These are phyloP conservation scores for Epichloe typhina DNA, from an alignment of 2,329 filamentous ascomycete species.

Conservation along the genomic window DNA sequence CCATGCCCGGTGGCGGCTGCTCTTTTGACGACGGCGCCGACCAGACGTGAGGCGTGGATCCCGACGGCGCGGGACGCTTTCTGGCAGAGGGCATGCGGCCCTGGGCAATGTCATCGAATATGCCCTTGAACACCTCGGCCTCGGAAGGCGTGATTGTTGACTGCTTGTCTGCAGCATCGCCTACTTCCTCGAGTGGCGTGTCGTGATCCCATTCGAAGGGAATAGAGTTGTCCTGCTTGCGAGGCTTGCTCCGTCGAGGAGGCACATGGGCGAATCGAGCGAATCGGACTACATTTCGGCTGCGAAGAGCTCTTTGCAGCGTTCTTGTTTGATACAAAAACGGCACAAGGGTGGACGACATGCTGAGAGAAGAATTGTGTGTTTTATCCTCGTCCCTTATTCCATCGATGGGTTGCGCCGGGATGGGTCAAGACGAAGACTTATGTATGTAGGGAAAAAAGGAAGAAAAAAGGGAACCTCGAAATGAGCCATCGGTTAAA, in stretches of 20 bases:
- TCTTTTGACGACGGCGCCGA: too few relatives aligned
- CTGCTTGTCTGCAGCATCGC: constrained; percentile 10
- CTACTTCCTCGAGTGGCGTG: constrained; percentile 8
- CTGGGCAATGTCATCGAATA: constrained; percentile 32
- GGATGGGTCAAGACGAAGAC: too few relatives aligned
- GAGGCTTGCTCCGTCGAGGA: constrained; percentile 4
- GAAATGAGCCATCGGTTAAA: background rate
- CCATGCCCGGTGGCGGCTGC: constrained; percentile 1
- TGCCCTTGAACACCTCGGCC: constrained; percentile 44
- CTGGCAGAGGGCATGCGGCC: constrained; percentile 19
- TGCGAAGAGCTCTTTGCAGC: constrained; percentile 19
- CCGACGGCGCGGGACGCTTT: constrained; percentile 9
- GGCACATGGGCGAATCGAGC: constrained; percentile 11
- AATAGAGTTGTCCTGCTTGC: constrained; percentile 25
- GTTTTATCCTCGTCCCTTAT: background rate
- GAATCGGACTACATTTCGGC: constrained; percentile 11
- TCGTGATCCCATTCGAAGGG: constrained; percentile 37
- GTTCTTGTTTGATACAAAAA: constrained; percentile 65
- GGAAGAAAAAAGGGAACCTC: background rate
- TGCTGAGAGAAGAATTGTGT: constrained; percentile 12
- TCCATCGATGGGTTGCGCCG: background rate
- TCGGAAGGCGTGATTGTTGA: constrained; percentile 47
- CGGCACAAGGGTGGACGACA: constrained; percentile 41
- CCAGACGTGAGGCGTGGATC: background rate
- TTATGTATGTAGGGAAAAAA: background rate